phyloP scores from a whole-genome alignment of 2,329 filamentous ascomycete species.

The Fusarium setosum region DNA sequence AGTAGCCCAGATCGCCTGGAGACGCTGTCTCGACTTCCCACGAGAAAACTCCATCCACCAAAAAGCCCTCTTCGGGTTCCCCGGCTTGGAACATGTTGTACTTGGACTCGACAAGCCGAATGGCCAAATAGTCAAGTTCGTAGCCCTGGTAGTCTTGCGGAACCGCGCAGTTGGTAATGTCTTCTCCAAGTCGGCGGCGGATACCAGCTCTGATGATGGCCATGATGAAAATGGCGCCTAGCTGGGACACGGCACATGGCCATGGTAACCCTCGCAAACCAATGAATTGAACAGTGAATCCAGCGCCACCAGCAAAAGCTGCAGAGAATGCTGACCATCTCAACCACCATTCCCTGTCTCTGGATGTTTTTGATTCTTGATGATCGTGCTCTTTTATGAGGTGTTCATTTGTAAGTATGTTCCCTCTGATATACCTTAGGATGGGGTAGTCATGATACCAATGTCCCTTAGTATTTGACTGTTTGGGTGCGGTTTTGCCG shows the following conservation, averaged over 20 bases:
- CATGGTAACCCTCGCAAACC: not conserved
- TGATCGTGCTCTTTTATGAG: no score
- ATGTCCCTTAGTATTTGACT: no score
- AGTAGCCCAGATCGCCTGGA: no score
- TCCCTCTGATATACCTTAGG: no score
- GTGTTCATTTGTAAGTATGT: no score
- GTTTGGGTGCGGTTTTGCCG: no score
- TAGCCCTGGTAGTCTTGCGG: no score
- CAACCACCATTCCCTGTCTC: not conserved
- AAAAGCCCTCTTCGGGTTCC: not conserved
- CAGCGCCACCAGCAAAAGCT: not conserved
- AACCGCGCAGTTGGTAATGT: not conserved
- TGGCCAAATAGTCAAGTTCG: conserved; percentile 1
- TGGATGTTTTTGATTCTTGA: no score
- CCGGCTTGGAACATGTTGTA: not conserved
- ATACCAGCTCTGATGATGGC: not conserved
- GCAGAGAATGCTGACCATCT: not conserved
- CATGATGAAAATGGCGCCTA: not conserved
- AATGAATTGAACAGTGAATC: not conserved
- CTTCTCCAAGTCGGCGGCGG: not conserved
- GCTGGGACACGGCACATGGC: not conserved
- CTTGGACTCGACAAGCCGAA: not conserved
- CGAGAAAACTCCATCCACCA: no score
- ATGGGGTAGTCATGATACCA: no score
- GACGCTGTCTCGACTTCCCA: no score